Base-by-base conservation (phyloP, 495 filamentous ascomycete species). In the Rostrohypoxylon terebratum region DNA sequence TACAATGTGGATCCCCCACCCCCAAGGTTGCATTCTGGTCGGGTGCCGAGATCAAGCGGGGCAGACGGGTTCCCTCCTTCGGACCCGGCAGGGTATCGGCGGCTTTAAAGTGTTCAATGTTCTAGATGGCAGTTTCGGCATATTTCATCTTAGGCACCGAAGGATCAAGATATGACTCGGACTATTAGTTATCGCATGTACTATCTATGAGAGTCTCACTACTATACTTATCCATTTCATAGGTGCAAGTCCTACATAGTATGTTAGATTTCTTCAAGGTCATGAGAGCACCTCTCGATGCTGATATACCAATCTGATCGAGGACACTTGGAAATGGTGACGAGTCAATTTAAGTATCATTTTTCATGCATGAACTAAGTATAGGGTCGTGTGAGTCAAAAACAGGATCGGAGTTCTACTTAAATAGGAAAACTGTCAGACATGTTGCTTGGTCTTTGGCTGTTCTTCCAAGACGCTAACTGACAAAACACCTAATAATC, bases 41-140 rank as follows among this genome's bases (percentile, higher is more conserved):
- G 21, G 8, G 28, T 25, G 50, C 50, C 25, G 50, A 23, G 50
- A 21, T n/a, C 44, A 21, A 28, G 51, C 38, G 59, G 66, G 58
- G 33, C 44, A 21, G 13, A 11, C n/a, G 16, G 38, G 31, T 3
- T 40, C 31, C 59, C 23, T 36, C 47, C 7, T 67, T 20, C 7
- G 63, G 20, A 36, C 63, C 63, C 51, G 64, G 64, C 63, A 54
- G 50, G 71, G 58, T 73, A 73, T 36, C 33, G 58, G 57, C 66
- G 71, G 71, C 71, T 73, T 72, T 63, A 63, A 11, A 28, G 21
- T 3, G 16, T 33, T 54, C 33, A 14, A 11, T 23, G 14, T 58
- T 16, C 13, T n/a, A 8, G 16, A 38, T n/a, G n/a, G n/a, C 9
- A 40, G 18, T 36, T 58, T 58, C 54, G 25, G 33, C 16, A 58